Base-by-base conservation (phyloP, 768 basidiomycete genomes). In the Suillus paluster region DNA sequence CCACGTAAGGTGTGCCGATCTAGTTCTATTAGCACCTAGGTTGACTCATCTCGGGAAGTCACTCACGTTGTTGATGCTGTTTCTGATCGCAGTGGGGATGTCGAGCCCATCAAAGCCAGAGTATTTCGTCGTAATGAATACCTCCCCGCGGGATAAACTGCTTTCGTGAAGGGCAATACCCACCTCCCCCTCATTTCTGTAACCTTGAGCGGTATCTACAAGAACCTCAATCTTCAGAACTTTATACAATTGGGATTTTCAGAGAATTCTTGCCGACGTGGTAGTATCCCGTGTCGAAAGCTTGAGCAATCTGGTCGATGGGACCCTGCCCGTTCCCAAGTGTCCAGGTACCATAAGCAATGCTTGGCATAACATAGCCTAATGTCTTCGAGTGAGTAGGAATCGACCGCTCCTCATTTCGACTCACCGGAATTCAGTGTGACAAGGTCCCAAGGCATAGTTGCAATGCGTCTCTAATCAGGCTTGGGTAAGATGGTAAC, bases 41-140 rank as follows among this genome's bases (percentile, higher is more conserved):
- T 5, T 54, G 21, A 25, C 23, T 48, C 15, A 42, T n/a, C 19
- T 33, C 33, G 2, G 12, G n/a, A 33, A n/a, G 41, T 33, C 36
- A 71, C 83, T 46, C 63, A 87, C 87, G 48, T 83, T 83, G 61
- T 81, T 76, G 61, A 90, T 66, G 58, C 86, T 87, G 65, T 86
- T 80, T 33, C 79, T 69, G 48, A 88, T 84, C 14, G 85, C 86
- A 1, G 81, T 83, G 60, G 78, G 78, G 36, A 87, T 83, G 62
- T 83, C 82, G 58, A 85, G 71, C 3, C 81, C 83, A 57, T 81
- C 69, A 57, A 73, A 57, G 2, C 84, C 85, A 15, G 86, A 85
- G 67, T 81, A 88, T 67, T 89, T 89, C 34, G 88, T 89, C 4
- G 87, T 90, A 64, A 91, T 81, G 71, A 80, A 90, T 27, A 90